Base-by-base conservation (phyloP, 805 yeast species). In the Clavispora asparagi region DNA sequence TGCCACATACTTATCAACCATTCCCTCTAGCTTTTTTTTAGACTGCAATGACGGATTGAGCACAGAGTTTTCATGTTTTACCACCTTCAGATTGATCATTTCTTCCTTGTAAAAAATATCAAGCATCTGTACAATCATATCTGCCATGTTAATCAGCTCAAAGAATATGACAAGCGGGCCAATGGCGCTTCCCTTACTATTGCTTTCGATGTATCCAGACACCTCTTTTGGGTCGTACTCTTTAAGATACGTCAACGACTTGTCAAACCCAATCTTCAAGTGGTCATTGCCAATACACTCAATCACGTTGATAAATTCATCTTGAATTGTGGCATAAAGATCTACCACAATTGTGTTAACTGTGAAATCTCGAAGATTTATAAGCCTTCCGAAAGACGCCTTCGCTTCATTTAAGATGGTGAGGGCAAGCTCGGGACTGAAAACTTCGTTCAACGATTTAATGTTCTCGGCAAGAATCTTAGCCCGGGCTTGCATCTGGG, bases 91-190 rank as follows among this genome's bases (percentile, higher is more conserved):
- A 44, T 70, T 63, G 7, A 81, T 62, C 53, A 92, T 74, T 61
- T 92, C 98, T 61, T 87, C 91, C 55, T 86, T 85, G 66, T 89
- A 92, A 56, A 94, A 94, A 6, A 89, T 87, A 43, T 87, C 90
- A 39, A 91, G 69, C 95, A 92, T 88, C 61, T 92, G 97, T 57
- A 89, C 84, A 19, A 94, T 87, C 47, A 92, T 70, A 63, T 92
- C 99, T 5, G 97, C 97, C 49, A 88, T 83, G 56, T 91, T 94
- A 31, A 94, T 94, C 46, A 94, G 74, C 60, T 92, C 97, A 14
- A 95, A 85, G 56, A 94, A 92, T 39, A 87, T 80, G 0, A 85
- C 85, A 44, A 92, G 71, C 0, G 98, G 98, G 51, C 86, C 95
- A n/a, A 87, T 83, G 7, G 76, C 72, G 23, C 68, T 59, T 23